Evolutionary conservation across 2,329 filamentous ascomycete genomes (phyloP).

Genomic region (Colletotrichum sp.): DNA sequence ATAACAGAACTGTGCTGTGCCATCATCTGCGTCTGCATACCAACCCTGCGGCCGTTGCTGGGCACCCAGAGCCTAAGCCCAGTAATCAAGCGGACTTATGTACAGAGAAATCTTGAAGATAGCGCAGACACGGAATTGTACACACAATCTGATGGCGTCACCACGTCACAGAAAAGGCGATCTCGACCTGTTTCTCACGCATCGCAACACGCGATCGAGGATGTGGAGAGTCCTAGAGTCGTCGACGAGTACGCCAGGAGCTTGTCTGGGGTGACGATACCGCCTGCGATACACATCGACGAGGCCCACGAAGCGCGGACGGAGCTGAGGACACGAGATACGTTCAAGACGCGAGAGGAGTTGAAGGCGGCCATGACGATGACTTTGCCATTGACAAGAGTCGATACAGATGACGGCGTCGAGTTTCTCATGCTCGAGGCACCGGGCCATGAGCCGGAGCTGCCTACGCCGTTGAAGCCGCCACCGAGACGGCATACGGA

Average conservation of each 20-base stretch:
- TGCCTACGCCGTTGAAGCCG: slow-evolving; percentile 1
- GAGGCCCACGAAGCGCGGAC: not conserved
- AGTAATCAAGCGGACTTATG: not conserved
- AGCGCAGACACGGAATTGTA: not conserved
- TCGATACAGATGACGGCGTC: slow-evolving; percentile 10
- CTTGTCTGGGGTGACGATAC: not conserved
- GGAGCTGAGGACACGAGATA: not conserved
- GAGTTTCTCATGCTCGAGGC: not conserved
- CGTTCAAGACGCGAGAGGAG: not conserved
- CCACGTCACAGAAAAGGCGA: not conserved
- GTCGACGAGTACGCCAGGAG: not conserved
- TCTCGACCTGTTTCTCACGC: not conserved
- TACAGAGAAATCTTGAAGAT: not conserved
- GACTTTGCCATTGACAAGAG: not conserved
- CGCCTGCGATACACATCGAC: not conserved
- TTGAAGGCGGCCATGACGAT: not conserved
- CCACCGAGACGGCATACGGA: not conserved
- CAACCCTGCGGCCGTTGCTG: slow-evolving; percentile 37
- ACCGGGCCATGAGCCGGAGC: not conserved
- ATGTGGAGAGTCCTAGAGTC: not conserved
- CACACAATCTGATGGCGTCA: not conserved
- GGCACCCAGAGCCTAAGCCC: not conserved
- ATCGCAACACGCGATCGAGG: no score
- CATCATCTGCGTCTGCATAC: slow-evolving; percentile 42
- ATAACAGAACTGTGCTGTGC: slow-evolving; percentile 43